Percentiles rank a stretch among this genome's conserved stretches.
These are phyloP conservation scores for Luzula sylvatica DNA, from an alignment of 176 grass and related monocot species.

Conservation along the genomic window DNA sequence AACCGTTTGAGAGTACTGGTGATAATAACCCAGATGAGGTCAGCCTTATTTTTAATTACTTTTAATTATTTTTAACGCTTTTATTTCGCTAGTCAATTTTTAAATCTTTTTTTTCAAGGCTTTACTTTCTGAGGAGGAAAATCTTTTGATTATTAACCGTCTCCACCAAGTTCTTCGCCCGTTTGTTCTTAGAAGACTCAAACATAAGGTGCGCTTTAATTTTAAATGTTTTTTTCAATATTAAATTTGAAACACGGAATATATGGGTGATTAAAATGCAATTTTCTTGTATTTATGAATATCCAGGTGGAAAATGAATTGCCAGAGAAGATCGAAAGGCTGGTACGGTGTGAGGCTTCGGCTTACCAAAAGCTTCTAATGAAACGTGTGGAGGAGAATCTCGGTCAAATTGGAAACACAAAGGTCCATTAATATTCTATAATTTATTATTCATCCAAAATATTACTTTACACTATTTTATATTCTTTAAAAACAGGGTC, in stretches of 20 bases:
- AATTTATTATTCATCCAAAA: not conserved
- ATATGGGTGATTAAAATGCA: not conserved
- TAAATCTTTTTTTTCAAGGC: constrained; percentile 37
- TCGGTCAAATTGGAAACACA: constrained; percentile 69
- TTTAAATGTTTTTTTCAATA: constrained; percentile 15
- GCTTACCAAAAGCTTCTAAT: constrained; percentile 99
- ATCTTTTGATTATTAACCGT: constrained; percentile 98
- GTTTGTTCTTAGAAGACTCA: constrained; percentile 94
- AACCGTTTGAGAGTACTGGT: constrained; percentile 81
- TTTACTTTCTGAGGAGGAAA: constrained; percentile 98
- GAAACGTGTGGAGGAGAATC: constrained; percentile 92
- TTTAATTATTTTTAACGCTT: not conserved
- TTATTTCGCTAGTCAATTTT: constrained; percentile 6
- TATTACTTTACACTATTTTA: not conserved
- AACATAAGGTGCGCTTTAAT: constrained; percentile 66
- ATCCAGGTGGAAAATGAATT: constrained; percentile 89
- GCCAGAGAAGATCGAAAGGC: constrained; percentile 90
- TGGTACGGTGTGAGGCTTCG: constrained; percentile 95
- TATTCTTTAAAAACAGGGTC: constrained; percentile 41
- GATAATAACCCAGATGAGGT: constrained; percentile 91
- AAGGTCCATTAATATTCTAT: constrained; percentile 41
- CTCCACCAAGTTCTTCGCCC: constrained; percentile 99
- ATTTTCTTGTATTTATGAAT: constrained; percentile 5
- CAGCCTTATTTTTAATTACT: constrained; percentile 24
- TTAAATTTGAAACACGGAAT: constrained; percentile 6